Base-by-base conservation (phyloP, 1,139 yeast genomes). In the Hyphopichia fennica region DNA sequence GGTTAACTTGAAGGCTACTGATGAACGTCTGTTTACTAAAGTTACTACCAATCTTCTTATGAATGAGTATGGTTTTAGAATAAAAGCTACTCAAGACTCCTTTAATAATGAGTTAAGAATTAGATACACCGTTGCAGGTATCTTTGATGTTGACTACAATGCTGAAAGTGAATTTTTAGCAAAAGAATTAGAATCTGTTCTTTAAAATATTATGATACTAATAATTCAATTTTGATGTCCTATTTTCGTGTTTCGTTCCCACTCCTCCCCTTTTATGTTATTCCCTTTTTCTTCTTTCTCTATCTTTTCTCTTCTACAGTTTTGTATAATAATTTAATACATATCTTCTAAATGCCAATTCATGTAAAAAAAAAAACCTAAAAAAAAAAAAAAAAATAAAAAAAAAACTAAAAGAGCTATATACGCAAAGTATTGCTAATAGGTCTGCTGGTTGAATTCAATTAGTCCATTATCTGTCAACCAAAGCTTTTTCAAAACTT, bases 21-120 rank as follows among this genome's bases (percentile, higher is more conserved):
- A 63, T n/a, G 67, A 65, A 28, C 66, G 60, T 3, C 69, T 70
- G 40, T 78, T 84, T 51, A 67, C 73, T 30, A 72, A 75, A 20
- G 65, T 74, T 17, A 60, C 85, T 41, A 74, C 75, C 39, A 65
- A 72, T 23, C 74, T 82, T 27, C 79, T 81, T 39, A 86, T 85
- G 75, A 75, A 77, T 47, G 93, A 89, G 58, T 87, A 63, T 56
- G 74, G 77, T 37, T 84, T 93, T 62, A 79, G 95, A 64, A 63
- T 90, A 40, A 81, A 85, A 56, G 97, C 96, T 8, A 81, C 84
- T 60, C 87, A 82, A 58, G 98, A 93, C 56, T 79, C 79, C 47
- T 93, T 86, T 62, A 86, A 90, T 54, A 96, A 91, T 43, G 81
- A 77, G 41, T 76, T 79, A 34, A 79, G 95, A 59, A 82, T 88